These are phyloP conservation scores for Haemoproteus tartakovskyi DNA, from an alignment of 169 alveolate species.

Conservation along the genomic window DNA sequence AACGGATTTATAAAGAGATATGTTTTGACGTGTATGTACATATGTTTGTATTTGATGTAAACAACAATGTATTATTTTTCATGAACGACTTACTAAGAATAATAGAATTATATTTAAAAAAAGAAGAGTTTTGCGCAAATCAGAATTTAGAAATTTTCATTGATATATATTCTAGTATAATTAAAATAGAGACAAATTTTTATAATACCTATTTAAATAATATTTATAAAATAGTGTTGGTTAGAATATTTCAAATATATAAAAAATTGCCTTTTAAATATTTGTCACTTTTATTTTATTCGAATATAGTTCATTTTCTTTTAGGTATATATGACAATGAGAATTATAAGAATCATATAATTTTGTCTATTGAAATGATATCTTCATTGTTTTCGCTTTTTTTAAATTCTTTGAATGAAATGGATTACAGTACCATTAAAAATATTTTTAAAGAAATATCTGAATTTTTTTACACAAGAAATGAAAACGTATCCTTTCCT, in stretches of 20 bases:
- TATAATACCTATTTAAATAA: conserved; percentile 10
- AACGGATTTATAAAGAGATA: background rate
- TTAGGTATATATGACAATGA: conserved; percentile 14
- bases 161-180: conserved; percentile 51
- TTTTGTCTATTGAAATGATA: conserved; percentile 13
- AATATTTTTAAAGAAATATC: conserved; percentile 5
- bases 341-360: background rate
- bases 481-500: background rate
- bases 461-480: background rate
- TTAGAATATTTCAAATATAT: conserved; percentile 7
- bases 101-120: conserved; percentile 5
- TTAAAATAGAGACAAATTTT: conserved; percentile 17
- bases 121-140: conserved; percentile 2
- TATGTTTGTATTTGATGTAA: conserved; percentile 62
- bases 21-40: conserved; percentile 37
- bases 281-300: conserved; percentile 55
- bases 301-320: conserved; percentile 51
- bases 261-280: conserved; percentile 36
- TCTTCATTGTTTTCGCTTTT: conserved; percentile 1
- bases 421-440: conserved; percentile 3
- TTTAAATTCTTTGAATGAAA: conserved; percentile 44
- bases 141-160: conserved; percentile 4
- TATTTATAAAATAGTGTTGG: conserved; percentile 14
- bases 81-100: background rate
- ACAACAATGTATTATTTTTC: conserved; percentile 21